phyloP scores from a whole-genome alignment of 306 rosid species.

The Fagus sylvatica region DNA sequence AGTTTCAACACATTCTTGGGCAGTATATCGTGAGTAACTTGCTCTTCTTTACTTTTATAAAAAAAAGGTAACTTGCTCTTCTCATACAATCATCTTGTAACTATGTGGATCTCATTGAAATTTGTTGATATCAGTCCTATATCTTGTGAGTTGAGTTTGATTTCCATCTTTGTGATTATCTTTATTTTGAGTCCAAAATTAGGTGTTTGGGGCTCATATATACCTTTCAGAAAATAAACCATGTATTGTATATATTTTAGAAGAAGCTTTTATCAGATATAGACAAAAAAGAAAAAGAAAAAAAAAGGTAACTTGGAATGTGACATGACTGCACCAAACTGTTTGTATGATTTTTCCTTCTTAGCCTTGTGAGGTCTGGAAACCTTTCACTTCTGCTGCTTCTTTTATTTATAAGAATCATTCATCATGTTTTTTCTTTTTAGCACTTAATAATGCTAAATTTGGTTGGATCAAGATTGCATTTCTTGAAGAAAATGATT shows the following conservation, averaged over 20 bases:
- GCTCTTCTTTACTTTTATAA: too few relatives aligned
- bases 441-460: not conserved
- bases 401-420: not conserved
- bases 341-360: not conserved
- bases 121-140: not conserved
- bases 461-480: not conserved
- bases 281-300: too few relatives aligned
- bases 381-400: not conserved
- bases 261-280: too few relatives aligned
- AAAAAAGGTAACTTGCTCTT: too few relatives aligned
- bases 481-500: not conserved
- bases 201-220: not conserved
- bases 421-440: not conserved
- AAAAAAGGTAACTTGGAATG: too few relatives aligned
- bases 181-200: not conserved
- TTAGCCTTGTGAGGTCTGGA: not conserved
- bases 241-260: not conserved
- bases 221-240: not conserved
- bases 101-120: not conserved
- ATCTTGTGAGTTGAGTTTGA: not conserved
- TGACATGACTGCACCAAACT: not conserved
- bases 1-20: constrained; percentile 96
- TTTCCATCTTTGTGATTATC: not conserved
- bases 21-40: constrained; percentile 57
- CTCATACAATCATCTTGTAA: not conserved